These are phyloP conservation scores for Termitomyces sp. DNA, from an alignment of 1,284 basidiomycete genomes.

Conservation along the genomic window DNA sequence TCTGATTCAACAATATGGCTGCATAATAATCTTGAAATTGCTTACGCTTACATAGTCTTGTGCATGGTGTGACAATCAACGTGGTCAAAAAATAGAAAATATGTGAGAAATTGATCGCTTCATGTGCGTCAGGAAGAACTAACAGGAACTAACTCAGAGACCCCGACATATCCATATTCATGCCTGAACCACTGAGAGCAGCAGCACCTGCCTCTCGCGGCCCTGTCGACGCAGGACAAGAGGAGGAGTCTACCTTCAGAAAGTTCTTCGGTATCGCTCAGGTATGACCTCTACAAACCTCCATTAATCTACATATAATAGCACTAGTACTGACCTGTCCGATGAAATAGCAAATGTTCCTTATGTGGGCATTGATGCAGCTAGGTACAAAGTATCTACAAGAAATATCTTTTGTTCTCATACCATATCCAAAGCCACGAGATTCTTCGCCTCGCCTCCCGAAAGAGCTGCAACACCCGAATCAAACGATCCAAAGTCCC, in stretches of 20 bases:
- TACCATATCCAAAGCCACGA: conserved; percentile 33
- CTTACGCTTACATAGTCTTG: no score
- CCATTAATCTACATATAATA: not conserved
- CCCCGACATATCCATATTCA: conserved; percentile 10
- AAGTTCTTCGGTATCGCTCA: conserved; percentile 41
- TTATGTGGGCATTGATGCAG: conserved; percentile 59
- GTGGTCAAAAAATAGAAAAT: conserved; percentile 1
- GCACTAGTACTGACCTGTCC: not conserved
- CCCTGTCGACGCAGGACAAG: conserved; percentile 17
- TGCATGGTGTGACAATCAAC: not conserved
- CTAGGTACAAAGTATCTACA: conserved; percentile 36
- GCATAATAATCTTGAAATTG: no score
- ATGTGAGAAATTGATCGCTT: conserved; percentile 11
- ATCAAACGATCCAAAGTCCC: conserved; percentile 23
- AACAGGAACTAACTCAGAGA: not conserved
- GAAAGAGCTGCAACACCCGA: conserved; percentile 24
- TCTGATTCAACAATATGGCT: no score
- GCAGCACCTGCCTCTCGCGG: conserved; percentile 21
- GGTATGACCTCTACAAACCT: conserved; percentile 29
- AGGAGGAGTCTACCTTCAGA: conserved; percentile 29
- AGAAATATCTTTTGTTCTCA: conserved; percentile 3
- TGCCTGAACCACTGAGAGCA: conserved; percentile 25
- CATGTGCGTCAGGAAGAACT: not conserved
- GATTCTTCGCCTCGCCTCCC: conserved; percentile 32
- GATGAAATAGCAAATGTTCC: conserved; percentile 52